A percentile compares a stretch with the other conserved stretches of the same genome.
phyloP scores from a whole-genome alignment of 176 grass and related monocot species.

The Luzula sylvatica region DNA sequence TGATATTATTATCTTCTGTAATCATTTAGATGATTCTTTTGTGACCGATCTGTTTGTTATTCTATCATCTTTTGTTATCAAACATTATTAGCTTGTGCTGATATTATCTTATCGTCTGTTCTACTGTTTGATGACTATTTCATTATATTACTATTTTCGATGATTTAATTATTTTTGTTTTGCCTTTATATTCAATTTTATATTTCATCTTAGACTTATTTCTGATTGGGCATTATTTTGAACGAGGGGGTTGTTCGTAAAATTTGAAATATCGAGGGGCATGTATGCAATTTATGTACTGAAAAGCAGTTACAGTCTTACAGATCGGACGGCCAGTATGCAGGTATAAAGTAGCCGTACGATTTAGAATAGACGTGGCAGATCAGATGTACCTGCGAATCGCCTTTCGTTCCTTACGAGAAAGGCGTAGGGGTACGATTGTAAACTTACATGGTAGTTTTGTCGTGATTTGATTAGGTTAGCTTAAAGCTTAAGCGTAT shows the following conservation, averaged over 20 bases:
- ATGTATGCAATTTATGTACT: too few species aligned
- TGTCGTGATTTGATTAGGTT: constrained; percentile 9
- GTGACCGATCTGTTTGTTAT: constrained; percentile 18
- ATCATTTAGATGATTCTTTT: constrained; percentile 22
- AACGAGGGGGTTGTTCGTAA: too few species aligned
- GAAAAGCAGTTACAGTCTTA: too few species aligned
- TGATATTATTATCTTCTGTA: constrained; percentile 8
- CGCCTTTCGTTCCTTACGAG: background rate
- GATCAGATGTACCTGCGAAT: background rate
- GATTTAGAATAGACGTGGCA: background rate
- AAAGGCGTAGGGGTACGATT: background rate
- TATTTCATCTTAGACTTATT: too few species aligned
- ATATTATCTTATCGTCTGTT: constrained; percentile 16
- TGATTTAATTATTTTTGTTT: background rate
- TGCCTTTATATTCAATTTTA: too few species aligned
- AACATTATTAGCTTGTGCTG: background rate
- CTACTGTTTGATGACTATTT: background rate
- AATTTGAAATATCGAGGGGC: too few species aligned
- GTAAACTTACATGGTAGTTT: background rate
- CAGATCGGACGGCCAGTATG: too few species aligned
- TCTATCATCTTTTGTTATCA: background rate
- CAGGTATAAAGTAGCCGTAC: background rate
- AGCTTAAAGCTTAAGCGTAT: constrained; percentile 1
- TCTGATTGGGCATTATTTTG: background rate
- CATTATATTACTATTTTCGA: background rate